Evolutionary conservation across 345 rosid genomes (phyloP), one percentile per base, ranked within the genome.

Genomic region (Salix brachista): DNA sequence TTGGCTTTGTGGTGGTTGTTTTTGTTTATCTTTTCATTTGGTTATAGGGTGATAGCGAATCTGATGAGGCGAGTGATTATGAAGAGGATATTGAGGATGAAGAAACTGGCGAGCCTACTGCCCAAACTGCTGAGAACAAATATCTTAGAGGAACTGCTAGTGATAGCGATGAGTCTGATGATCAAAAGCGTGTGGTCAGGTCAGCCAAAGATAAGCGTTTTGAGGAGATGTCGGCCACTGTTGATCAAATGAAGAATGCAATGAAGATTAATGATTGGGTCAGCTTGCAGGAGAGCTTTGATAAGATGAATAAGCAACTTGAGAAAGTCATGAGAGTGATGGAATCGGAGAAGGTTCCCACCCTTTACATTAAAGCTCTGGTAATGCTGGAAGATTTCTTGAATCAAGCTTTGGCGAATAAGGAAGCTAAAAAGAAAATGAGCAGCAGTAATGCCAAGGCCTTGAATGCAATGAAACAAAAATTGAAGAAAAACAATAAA

Each of bases 241-340:
- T 89, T 7, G 99, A 91, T 44, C 93, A 89, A 82, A 96, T 96
- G 88, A 93, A 91, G 87, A 96, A 96, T 81, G 94, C 94, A 5
- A 89, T 93, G 91, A 93, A 93, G 85, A 96, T 96, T 75, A 96
- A 96, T 78, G 99, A 96, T 34, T 96, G 99, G 98, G 96, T 93
- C 46, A 89, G 89, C 79, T 80, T 96, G 67, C 93, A 87, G 56
- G 99, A 96, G 71, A 86, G 89, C 75, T 96, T 96, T 65, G 99
- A 96, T 69, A 96, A 96, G 80, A 81, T 93, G 0, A 96, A 96
- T 79, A 96, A 96, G 72, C 99, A 96, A 91, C 92, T 93, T 11
- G 98, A 96, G 85, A 96, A 93, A 78, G 98, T 93, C 25, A 90
- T 92, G 96, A 85, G 97, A 82, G 84, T 92, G 21, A 85, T 89